Evolutionary conservation across 2,329 filamentous ascomycete species (phyloP), one percentile per base, ranked within the genome.

Genomic region (Cryphonectria naterciae): DNA sequence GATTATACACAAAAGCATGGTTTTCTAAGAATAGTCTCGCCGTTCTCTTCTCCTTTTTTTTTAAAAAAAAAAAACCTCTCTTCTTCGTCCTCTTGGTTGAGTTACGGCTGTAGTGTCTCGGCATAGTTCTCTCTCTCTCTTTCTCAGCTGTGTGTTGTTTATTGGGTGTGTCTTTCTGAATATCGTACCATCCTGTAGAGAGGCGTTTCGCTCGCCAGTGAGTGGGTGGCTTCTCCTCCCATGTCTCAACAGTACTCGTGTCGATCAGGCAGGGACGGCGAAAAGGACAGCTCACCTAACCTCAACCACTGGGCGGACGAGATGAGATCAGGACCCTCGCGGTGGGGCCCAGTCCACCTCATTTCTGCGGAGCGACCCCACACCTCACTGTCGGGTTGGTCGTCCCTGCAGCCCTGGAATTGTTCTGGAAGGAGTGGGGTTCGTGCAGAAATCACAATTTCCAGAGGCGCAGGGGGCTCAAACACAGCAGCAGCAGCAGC

Each of bases 351-450:
- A 28, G 46, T 65, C 49, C 61, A 70, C 61, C 61, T 68, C 61
- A 58, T 68, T 67, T 70, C 61, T 70, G 56, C 62, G 63, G 41
- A 56, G 68, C 68, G 61, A 63, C 46, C 68, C 71, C 71, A 68
- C 61, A 35, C 46, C 56, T 46, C 52, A 56, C 67, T 61, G 22
- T 46, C 70, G 22, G 65, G 32, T 41, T 46, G 56, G 58, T 46
- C 19, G 65, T 65, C 69, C 66, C 56, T 35, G 64, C 41, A 70
- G 68, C 61, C 49, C 64, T 64, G 52, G 43, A 72, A 72, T 72
- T 65, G 65, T 72, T 72, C 71, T 70, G 68, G 71, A 72, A 70
- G 68, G 61, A 65, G 68, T 68, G 65, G 46, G 70, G 67, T 65
- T 61, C 52, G 60, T 72, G 66, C 68, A 22, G 66, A 46, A 65